Evolutionary conservation across 495 filamentous ascomycete species (phyloP), one percentile per base, ranked within the genome.

Genomic region (Penicillium paxilli): DNA sequence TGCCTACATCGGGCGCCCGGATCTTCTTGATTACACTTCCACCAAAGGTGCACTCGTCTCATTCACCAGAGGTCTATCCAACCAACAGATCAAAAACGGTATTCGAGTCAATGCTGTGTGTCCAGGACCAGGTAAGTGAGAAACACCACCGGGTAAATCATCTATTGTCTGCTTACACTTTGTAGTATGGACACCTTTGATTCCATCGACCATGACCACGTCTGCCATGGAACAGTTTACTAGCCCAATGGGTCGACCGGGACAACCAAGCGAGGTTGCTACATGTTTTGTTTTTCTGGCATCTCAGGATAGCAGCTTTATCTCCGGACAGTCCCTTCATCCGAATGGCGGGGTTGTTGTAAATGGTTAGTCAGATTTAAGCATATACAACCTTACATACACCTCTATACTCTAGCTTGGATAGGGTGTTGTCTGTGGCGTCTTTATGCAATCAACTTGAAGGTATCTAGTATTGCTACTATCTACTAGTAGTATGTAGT

Each of bases 11-110:
- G 89, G 90, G 25, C 87, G 88, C 5, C 87, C 85, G 0, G 89
- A 93, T 58, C 81, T 94, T 2, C 83, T 96, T 17, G 90, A 96
- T 75, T 93, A 95, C 72, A 91, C 89, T 1, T 82, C 86, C 11
- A 87, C 84, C 16, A 94, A 94, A 60, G 90, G 90, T 42, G 89
- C 89, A 49, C 87, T 94, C 52, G 72, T 94, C 2, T 79, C 89
- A 8, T 93, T 95, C 72, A 92, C 88, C 0, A 83, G 89, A 14
- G 89, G 79, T 3, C 72, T 95, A 8, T 87, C 85, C 33, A 94
- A 92, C 68, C 87, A 92, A 63, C 83, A 86, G 58, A 68, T 89
- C 14, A 57, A 64, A 35, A 82, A 86, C 41, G 90, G 89, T 2
- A 91, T 94, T 62, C 81, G 90, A 2, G 88, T 92, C 46, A 96